A percentile compares a stretch with the other conserved stretches of the same genome.
phyloP scores from a whole-genome alignment of 371 early-diverging fungal genomes.

The Mortierella sp. region DNA sequence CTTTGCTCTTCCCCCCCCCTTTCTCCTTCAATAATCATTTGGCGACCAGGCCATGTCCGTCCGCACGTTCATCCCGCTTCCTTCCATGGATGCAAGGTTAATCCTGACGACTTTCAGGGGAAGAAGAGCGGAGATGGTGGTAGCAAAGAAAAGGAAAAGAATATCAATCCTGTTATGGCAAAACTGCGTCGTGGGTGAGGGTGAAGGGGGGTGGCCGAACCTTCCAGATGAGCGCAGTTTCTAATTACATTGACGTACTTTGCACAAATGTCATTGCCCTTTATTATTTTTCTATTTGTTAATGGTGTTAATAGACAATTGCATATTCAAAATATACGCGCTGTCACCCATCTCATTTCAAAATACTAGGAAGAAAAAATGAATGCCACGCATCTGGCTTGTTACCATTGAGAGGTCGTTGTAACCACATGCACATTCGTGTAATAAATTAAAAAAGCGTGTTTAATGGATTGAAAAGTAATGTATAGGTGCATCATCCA shows the following conservation, averaged over 20 bases:
- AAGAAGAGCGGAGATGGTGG: no score
- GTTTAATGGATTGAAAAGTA: not conserved
- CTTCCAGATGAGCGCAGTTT: not conserved
- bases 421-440: not conserved
- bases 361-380: not conserved
- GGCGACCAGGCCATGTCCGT: not conserved
- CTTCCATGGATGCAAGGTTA: constrained; percentile 4
- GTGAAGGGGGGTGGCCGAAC: not conserved
- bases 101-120: constrained; percentile 4
- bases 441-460: not conserved
- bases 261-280: not conserved
- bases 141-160: no score
- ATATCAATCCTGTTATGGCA: not conserved
- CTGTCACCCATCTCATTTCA: not conserved
- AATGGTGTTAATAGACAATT: not conserved
- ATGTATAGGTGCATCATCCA: not conserved
- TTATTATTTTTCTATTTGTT: not conserved
- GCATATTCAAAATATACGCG: not conserved
- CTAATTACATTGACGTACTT: not conserved
- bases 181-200: not conserved
- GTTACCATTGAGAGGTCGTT: not conserved
- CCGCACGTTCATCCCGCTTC: not conserved
- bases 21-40: not conserved
- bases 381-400: not conserved
- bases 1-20: no score